Evolutionary conservation across 2,329 filamentous ascomycete genomes (phyloP).

Genomic region (Diaporthe capsici): DNA sequence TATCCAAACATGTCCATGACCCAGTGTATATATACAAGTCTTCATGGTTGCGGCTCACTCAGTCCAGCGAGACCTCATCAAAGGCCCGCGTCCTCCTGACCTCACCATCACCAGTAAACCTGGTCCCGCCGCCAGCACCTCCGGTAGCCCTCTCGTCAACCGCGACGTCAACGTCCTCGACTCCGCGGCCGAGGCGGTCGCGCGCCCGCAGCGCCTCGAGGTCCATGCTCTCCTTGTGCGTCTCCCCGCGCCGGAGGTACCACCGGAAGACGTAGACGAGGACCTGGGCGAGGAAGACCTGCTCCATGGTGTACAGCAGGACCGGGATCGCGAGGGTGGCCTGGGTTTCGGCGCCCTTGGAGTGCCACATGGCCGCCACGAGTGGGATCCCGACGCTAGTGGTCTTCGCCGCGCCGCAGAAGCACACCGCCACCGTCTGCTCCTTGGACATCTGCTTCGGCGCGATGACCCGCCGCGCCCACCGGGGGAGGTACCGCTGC

Average conservation of each 20-base stretch:
- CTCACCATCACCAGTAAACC: neutral
- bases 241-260: slow-evolving; percentile 52
- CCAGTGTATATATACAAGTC: neutral
- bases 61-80: slow-evolving; percentile 9
- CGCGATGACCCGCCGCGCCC: slow-evolving; percentile 56
- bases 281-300: slow-evolving; percentile 63
- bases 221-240: slow-evolving; percentile 34
- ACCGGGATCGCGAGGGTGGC: slow-evolving; percentile 75
- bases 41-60: neutral
- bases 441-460: slow-evolving; percentile 68
- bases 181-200: neutral
- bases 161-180: slow-evolving; percentile 15
- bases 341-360: slow-evolving; percentile 66
- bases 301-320: slow-evolving; percentile 73
- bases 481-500: slow-evolving; percentile 49
- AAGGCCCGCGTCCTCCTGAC: neutral
- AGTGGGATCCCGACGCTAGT: slow-evolving; percentile 79
- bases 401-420: slow-evolving; percentile 81
- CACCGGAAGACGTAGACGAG: slow-evolving; percentile 63
- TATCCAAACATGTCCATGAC: neutral
- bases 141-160: neutral
- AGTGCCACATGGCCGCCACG: slow-evolving; percentile 76
- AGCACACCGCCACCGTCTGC: slow-evolving; percentile 79
- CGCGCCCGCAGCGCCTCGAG: slow-evolving; percentile 39
- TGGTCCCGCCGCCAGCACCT: neutral